Percentiles rank a stretch among this genome's conserved stretches.
phyloP scores from a whole-genome alignment of 202 grass and related monocot genomes.

The Setaria viridis region DNA sequence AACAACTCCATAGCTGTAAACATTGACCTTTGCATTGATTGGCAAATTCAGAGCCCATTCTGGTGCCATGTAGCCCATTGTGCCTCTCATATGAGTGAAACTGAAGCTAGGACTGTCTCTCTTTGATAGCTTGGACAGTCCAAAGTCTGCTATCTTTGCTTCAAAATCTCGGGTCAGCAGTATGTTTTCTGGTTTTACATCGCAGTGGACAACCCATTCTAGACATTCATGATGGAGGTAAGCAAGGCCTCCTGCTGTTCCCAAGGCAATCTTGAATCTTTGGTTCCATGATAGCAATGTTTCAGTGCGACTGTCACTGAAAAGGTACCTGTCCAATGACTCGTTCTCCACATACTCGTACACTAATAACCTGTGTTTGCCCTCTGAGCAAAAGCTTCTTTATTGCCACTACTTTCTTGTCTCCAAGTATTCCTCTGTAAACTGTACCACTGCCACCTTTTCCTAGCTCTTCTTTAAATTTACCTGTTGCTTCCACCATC shows the following conservation, averaged over 20 bases:
- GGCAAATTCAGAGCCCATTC: constrained; percentile 72
- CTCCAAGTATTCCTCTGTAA: constrained; percentile 73
- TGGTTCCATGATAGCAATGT: constrained; percentile 61
- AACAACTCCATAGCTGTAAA: constrained; percentile 82
- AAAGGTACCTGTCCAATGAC: constrained; percentile 74
- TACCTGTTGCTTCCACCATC: constrained; percentile 54
- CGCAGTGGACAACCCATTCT: constrained; percentile 70
- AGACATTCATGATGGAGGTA: constrained; percentile 73
- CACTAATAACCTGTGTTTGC: constrained; percentile 57
- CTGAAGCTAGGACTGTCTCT: constrained; percentile 51
- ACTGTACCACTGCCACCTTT: constrained; percentile 67
- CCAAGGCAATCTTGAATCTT: constrained; percentile 71
- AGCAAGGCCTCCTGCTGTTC: constrained; percentile 66
- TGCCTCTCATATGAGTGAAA: constrained; percentile 72
- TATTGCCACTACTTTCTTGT: constrained; percentile 82
- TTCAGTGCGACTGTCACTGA: constrained; percentile 23
- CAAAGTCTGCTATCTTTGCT: constrained; percentile 77
- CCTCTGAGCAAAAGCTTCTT: constrained; percentile 86
- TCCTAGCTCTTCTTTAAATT: constrained; percentile 83
- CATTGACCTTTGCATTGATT: constrained; percentile 80
- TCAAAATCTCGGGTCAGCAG: constrained; percentile 67
- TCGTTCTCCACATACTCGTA: constrained; percentile 72
- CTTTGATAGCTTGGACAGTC: constrained; percentile 63
- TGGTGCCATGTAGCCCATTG: constrained; percentile 77
- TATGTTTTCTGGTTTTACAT: constrained; percentile 82